phyloP scores from a whole-genome alignment of 768 basidiomycete genomes.

The Russula ochroleuca region DNA sequence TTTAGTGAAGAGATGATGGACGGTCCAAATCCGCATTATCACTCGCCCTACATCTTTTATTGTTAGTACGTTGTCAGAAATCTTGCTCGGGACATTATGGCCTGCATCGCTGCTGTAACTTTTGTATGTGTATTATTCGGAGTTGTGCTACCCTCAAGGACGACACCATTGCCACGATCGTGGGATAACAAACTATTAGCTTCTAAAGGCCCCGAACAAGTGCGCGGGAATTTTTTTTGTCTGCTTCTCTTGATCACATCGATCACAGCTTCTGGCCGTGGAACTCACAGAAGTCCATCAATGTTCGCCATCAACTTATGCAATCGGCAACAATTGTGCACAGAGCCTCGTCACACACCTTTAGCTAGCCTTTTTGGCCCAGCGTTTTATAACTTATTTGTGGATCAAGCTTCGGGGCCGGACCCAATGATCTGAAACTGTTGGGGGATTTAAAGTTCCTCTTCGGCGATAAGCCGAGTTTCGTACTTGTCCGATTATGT shows the following conservation, averaged over 20 bases:
- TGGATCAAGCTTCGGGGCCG: background rate
- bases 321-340: background rate
- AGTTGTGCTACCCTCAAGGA: background rate
- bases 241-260: background rate
- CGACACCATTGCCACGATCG: background rate
- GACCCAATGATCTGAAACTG: background rate
- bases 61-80: background rate
- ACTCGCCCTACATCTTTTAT: background rate
- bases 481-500: background rate
- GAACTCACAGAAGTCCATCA: background rate
- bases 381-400: background rate
- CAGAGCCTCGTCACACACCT: background rate
- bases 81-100: background rate
- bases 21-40: no score
- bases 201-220: background rate
- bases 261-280: background rate
- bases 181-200: background rate
- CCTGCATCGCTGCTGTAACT: background rate
- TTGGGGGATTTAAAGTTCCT: background rate
- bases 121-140: background rate
- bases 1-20: no score
- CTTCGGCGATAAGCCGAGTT: background rate
- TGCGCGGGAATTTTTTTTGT: no score
- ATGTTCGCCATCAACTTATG: background rate
- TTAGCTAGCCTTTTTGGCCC: background rate